These are phyloP conservation scores for Boletus tylopilopsis DNA, from an alignment of 768 basidiomycete species.

Conservation along the genomic window DNA sequence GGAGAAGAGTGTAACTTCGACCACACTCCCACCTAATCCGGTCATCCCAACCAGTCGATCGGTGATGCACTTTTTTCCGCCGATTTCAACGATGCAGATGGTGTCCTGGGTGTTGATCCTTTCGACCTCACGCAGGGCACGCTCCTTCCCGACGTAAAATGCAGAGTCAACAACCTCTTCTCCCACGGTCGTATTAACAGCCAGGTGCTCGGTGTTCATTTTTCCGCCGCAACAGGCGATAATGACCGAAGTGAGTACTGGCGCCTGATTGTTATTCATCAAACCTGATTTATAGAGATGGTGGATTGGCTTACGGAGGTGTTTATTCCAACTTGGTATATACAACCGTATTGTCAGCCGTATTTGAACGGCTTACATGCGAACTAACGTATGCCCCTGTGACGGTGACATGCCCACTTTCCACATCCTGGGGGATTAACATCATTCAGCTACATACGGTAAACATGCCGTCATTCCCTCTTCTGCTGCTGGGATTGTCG, in stretches of 20 bases:
- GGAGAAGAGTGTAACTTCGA: conserved; percentile 35
- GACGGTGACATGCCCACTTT: conserved; percentile 24
- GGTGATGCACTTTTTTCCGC: conserved; percentile 12
- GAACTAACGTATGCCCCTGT: conserved; percentile 21
- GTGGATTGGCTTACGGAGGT: conserved; percentile 26
- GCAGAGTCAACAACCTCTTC: conserved; percentile 16
- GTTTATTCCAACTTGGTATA: conserved; percentile 14
- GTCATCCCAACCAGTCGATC: conserved; percentile 27
- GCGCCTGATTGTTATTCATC: too few species aligned
- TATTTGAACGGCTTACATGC: not conserved
- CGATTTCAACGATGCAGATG: conserved; percentile 18
- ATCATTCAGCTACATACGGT: conserved; percentile 16
- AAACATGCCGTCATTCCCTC: conserved; percentile 6
- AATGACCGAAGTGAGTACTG: conserved; percentile 10
- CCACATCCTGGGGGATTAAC: conserved; percentile 28
- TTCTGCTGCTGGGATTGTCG: conserved; percentile 27
- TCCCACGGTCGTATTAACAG: conserved; percentile 11
- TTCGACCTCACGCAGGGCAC: conserved; percentile 9
- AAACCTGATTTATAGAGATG: conserved; percentile 14
- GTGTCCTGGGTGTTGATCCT: conserved; percentile 27
- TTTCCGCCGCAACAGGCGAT: conserved; percentile 15
- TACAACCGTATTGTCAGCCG: not conserved
- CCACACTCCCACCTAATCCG: conserved; percentile 19
- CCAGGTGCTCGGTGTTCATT: conserved; percentile 18
- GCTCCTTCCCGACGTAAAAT: not conserved